Evolutionary conservation across 2,329 filamentous ascomycete genomes (phyloP).

Genomic region (Diplodia scrobiculata): DNA sequence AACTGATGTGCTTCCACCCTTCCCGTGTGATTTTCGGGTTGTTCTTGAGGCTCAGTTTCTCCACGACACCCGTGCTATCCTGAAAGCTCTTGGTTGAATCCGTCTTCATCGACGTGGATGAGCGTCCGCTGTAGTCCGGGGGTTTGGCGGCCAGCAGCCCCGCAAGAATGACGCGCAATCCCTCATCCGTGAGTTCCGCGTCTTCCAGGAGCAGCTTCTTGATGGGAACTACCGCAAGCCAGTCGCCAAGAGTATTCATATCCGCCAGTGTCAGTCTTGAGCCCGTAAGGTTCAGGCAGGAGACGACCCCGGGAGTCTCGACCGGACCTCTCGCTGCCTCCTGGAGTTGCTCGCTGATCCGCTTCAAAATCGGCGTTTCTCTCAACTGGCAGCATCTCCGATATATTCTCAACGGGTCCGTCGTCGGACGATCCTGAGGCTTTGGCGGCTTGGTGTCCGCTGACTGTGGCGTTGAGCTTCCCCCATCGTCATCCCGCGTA

Average conservation of each 20-base stretch:
- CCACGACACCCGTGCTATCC: constrained; percentile 71
- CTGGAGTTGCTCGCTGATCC: constrained; percentile 84
- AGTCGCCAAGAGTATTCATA: constrained; percentile 85
- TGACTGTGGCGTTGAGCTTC: constrained; percentile 31
- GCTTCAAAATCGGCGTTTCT: constrained; percentile 88
- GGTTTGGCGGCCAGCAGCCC: constrained; percentile 79
- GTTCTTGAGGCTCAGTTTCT: constrained; percentile 85
- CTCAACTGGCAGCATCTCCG: constrained; percentile 89
- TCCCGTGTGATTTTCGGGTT: constrained; percentile 80
- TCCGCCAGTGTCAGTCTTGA: constrained; percentile 83
- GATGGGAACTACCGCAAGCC: constrained; percentile 88
- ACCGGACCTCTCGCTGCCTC: constrained; percentile 66
- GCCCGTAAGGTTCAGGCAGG: constrained; percentile 78
- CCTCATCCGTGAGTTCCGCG: constrained; percentile 83
- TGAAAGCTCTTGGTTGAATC: constrained; percentile 33
- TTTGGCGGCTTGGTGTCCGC: constrained; percentile 45
- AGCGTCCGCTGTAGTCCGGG: constrained; percentile 57
- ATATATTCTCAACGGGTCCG: constrained; percentile 89
- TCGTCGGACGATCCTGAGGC: constrained; percentile 73
- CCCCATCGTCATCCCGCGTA: constrained; percentile 62
- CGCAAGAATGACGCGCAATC: constrained; percentile 80
- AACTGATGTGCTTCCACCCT: constrained; percentile 86
- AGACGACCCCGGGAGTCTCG: constrained; percentile 71
- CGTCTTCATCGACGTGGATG: constrained; percentile 30
- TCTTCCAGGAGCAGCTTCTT: constrained; percentile 84